These are phyloP conservation scores for Aureobasidium melanogenum DNA, from an alignment of 2,329 filamentous ascomycete genomes.

Conservation along the genomic window DNA sequence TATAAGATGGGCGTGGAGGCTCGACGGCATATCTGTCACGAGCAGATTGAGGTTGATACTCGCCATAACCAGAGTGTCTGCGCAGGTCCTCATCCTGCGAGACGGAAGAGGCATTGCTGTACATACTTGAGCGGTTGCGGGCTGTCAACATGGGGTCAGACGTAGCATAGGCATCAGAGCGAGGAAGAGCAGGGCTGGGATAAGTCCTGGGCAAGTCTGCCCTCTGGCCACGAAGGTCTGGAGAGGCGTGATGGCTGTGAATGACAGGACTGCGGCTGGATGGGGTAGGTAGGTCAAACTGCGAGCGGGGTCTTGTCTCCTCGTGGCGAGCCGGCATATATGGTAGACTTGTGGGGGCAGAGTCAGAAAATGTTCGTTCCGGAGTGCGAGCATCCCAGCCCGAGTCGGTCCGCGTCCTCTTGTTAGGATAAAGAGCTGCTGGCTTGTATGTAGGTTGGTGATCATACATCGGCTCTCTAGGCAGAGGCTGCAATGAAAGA, in stretches of 20 bases:
- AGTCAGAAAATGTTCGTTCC: background rate
- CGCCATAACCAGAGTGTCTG: slow-evolving; percentile 4
- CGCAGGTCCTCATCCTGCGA: slow-evolving; percentile 6
- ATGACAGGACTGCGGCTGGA: background rate
- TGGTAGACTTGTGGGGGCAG: background rate
- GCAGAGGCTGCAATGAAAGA: slow-evolving; percentile 20
- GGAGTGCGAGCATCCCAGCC: slow-evolving; percentile 10
- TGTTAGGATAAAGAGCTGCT: slow-evolving; percentile 27
- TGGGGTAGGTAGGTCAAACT: slow-evolving; percentile 3
- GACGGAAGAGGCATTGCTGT: slow-evolving; percentile 9
- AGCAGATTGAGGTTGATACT: background rate
- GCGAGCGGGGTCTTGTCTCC: slow-evolving; percentile 1
- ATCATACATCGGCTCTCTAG: slow-evolving; percentile 24
- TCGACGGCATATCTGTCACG: slow-evolving; percentile 7
- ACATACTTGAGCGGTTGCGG: slow-evolving; percentile 9
- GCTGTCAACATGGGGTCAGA: background rate
- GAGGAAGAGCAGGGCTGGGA: background rate
- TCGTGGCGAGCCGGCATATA: background rate
- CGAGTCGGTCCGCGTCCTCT: slow-evolving; percentile 24
- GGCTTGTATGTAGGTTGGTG: slow-evolving; percentile 25
- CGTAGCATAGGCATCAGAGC: background rate
- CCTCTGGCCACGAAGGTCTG: background rate
- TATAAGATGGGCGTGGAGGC: background rate
- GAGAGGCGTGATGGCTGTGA: slow-evolving; percentile 7
- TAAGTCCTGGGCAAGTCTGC: slow-evolving; percentile 1